Conservation (phyloP, 208 protist genomes). For the Herpetomonas samuelpessoai region DNA sequence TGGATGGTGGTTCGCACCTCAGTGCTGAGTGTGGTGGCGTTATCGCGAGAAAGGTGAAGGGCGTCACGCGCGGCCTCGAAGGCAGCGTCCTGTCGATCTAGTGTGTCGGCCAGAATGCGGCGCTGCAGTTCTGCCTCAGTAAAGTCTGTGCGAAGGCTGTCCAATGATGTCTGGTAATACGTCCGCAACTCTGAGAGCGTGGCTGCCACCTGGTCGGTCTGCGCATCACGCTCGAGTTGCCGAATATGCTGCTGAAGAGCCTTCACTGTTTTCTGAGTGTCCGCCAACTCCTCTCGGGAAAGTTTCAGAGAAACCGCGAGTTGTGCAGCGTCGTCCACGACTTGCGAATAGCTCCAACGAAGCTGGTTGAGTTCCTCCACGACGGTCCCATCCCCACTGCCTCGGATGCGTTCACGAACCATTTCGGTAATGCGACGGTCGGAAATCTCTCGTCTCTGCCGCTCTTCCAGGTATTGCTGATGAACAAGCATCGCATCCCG, state of each 20-base stretch:
- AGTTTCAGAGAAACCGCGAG: constrained; percentile 58
- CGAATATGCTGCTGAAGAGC: constrained; percentile 23
- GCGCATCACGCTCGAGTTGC: constrained; percentile 50
- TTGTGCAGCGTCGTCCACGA: constrained; percentile 74
- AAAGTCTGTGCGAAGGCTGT: constrained; percentile 22
- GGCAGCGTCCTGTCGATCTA: neutral
- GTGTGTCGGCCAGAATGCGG: constrained; percentile 16
- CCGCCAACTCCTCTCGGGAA: constrained; percentile 38
- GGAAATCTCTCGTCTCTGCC: constrained; percentile 61
- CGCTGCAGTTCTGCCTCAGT: constrained; percentile 37
- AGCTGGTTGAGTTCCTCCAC: constrained; percentile 53
- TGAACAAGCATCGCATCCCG: constrained; percentile 67
- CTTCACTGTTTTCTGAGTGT: constrained; percentile 15
- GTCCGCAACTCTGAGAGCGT: constrained; percentile 49
- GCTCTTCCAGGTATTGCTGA: constrained; percentile 68
- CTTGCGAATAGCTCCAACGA: constrained; percentile 53
- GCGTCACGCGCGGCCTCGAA: neutral
- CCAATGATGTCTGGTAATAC: constrained; percentile 47
- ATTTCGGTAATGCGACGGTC: constrained; percentile 78
- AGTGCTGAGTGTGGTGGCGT: neutral
- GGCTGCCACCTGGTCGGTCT: constrained; percentile 52
- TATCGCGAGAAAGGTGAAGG: neutral
- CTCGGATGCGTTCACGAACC: constrained; percentile 59
- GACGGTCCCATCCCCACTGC: constrained; percentile 25
- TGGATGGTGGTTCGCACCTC: neutral